A percentile compares a stretch with the other conserved stretches of the same genome.
Conservation (phyloP, 176 grass and related monocot species). For the Aegilops longissima region DNA sequence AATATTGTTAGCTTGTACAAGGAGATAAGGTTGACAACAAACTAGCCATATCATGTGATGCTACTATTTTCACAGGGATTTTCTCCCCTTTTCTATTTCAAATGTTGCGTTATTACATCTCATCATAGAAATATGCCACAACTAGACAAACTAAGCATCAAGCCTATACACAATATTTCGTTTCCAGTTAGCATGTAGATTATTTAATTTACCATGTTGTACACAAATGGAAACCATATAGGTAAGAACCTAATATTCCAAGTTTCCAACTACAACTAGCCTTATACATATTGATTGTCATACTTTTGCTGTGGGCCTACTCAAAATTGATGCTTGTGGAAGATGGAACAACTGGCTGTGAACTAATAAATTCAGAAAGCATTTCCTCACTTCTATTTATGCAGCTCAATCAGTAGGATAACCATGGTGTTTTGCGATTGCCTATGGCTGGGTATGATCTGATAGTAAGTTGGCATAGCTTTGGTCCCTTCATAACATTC, state of each 20-base stretch:
- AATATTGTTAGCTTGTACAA: background rate
- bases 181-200: background rate
- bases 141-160: background rate
- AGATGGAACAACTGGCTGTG: background rate
- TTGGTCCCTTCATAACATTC: background rate
- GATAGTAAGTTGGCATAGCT: background rate
- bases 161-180: background rate
- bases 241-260: background rate
- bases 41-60: conserved; percentile 5
- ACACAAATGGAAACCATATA: background rate
- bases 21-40: background rate
- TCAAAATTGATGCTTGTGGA: background rate
- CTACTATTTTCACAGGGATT: background rate
- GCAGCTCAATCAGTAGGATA: conserved; percentile 1
- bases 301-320: background rate
- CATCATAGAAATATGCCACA: background rate
- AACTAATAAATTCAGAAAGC: background rate
- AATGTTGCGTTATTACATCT: conserved; percentile 3
- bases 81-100: background rate
- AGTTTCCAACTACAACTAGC: background rate
- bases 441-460: background rate
- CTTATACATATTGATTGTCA: background rate
- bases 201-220: background rate
- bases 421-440: background rate
- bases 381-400: background rate